A percentile compares a stretch with the other conserved stretches of the same genome.
These are phyloP conservation scores for Dryadomyces quercus-mongolicae DNA, from an alignment of 2,329 filamentous ascomycete species.

Conservation along the genomic window DNA sequence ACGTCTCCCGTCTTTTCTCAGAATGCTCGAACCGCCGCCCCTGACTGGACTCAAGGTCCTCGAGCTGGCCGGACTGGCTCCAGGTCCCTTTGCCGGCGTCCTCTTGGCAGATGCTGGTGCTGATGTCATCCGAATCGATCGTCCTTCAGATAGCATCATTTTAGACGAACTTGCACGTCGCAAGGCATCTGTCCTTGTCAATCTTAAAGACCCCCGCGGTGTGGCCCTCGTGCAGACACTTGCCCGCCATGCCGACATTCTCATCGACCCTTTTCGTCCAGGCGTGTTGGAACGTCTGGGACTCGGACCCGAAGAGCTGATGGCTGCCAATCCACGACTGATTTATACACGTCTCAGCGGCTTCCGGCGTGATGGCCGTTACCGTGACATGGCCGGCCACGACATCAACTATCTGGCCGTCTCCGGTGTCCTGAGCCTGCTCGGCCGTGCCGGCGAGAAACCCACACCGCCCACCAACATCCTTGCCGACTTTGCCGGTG, in stretches of 20 bases:
- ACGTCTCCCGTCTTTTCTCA: not conserved
- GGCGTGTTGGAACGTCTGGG: constrained; percentile 79
- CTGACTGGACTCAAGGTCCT: constrained; percentile 43
- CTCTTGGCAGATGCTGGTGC: constrained; percentile 85
- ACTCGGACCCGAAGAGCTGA: constrained; percentile 58
- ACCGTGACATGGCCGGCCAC: constrained; percentile 80
- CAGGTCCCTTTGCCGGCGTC: constrained; percentile 77
- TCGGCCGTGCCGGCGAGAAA: constrained; percentile 57
- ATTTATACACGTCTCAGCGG: constrained; percentile 82
- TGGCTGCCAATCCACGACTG: constrained; percentile 57
- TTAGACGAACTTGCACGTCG: constrained; percentile 65
- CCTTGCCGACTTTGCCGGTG: constrained; percentile 82
- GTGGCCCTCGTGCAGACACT: constrained; percentile 55
- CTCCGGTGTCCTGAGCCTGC: constrained; percentile 62
- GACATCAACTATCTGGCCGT: constrained; percentile 96
- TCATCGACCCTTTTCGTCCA: constrained; percentile 90
- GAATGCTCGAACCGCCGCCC: constrained; percentile 15
- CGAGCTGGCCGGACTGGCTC: constrained; percentile 50
- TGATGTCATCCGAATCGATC: constrained; percentile 77
- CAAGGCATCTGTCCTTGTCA: constrained; percentile 69
- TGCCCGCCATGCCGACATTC: constrained; percentile 52
- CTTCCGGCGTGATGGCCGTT: constrained; percentile 77
- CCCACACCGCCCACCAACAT: constrained; percentile 77
- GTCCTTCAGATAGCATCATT: constrained; percentile 35
- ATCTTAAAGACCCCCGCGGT: constrained; percentile 60